Conservation (phyloP, 1,284 basidiomycete species). For the Cystobasidium slooffiae region DNA sequence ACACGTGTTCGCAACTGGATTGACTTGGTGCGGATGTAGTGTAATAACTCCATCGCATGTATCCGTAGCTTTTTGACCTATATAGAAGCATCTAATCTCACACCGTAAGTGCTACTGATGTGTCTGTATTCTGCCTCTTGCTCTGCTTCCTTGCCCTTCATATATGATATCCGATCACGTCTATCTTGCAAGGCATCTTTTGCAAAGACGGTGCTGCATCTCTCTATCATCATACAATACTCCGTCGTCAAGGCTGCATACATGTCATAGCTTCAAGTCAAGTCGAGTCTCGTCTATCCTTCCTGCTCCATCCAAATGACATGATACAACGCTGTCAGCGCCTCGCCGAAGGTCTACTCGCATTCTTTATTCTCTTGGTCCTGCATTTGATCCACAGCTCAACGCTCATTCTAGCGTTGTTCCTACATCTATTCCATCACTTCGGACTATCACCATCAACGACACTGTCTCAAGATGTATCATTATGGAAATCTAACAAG, state of each 20-base stretch:
- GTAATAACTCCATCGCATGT: neutral
- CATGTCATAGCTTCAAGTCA: neutral
- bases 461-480: neutral
- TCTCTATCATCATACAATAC: too few relatives aligned
- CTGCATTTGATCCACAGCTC: slow-evolving; percentile 47
- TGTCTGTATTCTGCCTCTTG: too few relatives aligned
- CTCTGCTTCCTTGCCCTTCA: too few relatives aligned
- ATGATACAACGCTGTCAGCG: slow-evolving; percentile 29
- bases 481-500: neutral
- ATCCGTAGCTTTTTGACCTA: too few relatives aligned
- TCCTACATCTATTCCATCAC: slow-evolving; percentile 40
- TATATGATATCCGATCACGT: too few relatives aligned
- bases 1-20: neutral
- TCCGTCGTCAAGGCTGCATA: neutral
- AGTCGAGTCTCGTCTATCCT: neutral
- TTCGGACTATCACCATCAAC: neutral
- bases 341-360: slow-evolving; percentile 39
- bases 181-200: too few relatives aligned
- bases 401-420: slow-evolving; percentile 41
- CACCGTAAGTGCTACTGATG: too few relatives aligned
- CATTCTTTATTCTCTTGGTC: slow-evolving; percentile 44
- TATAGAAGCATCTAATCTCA: too few relatives aligned
- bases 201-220: too few relatives aligned
- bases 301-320: slow-evolving; percentile 2
- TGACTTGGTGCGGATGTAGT: too few relatives aligned